These are phyloP conservation scores for Wickerhamiella occidentalis DNA, from an alignment of 805 yeast species.

Conservation along the genomic window DNA sequence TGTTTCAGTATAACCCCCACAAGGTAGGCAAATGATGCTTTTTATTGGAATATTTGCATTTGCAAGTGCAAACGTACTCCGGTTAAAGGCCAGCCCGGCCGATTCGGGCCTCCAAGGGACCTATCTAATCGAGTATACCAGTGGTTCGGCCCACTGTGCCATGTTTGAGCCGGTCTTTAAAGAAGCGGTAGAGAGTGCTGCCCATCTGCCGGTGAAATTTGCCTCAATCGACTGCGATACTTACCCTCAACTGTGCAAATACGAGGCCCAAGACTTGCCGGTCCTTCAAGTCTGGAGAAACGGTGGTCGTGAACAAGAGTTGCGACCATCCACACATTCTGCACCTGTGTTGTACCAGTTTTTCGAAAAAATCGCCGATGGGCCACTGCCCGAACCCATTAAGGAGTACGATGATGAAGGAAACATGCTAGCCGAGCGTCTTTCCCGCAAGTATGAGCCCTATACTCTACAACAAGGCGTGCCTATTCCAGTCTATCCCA, in stretches of 20 bases:
- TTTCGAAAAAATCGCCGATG: not conserved
- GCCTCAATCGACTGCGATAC: conserved; percentile 72
- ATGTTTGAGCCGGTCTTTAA: conserved; percentile 34
- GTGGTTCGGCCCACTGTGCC: not conserved
- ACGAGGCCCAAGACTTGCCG: not conserved
- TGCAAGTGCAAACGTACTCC: not conserved
- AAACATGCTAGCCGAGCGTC: not conserved
- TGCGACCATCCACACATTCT: conserved; percentile 5
- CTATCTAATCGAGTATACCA: not conserved
- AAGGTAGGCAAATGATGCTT: no score
- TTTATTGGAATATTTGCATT: not conserved
- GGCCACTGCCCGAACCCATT: not conserved
- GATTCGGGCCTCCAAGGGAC: not conserved
- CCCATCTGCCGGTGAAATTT: conserved; percentile 34
- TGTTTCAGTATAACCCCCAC: not conserved
- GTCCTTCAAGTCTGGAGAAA: conserved; percentile 1
- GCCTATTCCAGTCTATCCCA: conserved; percentile 8
- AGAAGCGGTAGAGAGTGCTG: conserved; percentile 32
- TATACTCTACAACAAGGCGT: conserved; percentile 1
- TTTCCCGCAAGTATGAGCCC: not conserved
- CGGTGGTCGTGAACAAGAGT: not conserved
- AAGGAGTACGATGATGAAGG: conserved; percentile 5
- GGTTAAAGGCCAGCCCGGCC: not conserved
- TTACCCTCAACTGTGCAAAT: conserved; percentile 67
- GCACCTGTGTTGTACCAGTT: not conserved